A percentile compares a stretch with the other conserved stretches of the same genome.
phyloP scores from a whole-genome alignment of 2,329 filamentous ascomycete genomes.

The Fusarium sp. region DNA sequence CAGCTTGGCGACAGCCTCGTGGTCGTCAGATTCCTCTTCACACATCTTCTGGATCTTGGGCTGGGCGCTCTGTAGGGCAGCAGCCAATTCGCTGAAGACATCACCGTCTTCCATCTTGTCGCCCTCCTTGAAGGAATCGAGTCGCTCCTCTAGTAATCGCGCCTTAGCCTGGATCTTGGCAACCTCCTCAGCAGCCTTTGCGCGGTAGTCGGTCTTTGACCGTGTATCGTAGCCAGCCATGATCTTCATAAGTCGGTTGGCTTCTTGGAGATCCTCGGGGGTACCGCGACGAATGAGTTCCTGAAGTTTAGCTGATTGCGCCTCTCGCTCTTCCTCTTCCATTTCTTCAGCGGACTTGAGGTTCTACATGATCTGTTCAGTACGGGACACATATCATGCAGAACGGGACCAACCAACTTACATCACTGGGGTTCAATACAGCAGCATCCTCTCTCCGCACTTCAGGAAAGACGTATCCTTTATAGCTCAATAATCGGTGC shows the following conservation, averaged over 20 bases:
- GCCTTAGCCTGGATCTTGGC: slow-evolving; percentile 96
- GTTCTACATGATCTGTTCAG: slow-evolving; percentile 64
- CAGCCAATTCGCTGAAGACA: slow-evolving; percentile 83
- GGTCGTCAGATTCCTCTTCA: slow-evolving; percentile 96
- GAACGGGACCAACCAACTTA: slow-evolving; percentile 58
- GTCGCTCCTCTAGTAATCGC: slow-evolving; percentile 86
- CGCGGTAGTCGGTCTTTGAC: slow-evolving; percentile 96
- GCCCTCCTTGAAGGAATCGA: slow-evolving; percentile 82
- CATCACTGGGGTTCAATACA: slow-evolving; percentile 94
- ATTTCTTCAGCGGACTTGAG: slow-evolving; percentile 97
- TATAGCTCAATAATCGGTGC: slow-evolving; percentile 94
- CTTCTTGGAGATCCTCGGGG: slow-evolving; percentile 93
- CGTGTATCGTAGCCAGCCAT: slow-evolving; percentile 98
- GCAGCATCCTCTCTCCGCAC: slow-evolving; percentile 93
- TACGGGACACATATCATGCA: slow-evolving; percentile 51
- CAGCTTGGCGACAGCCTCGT: slow-evolving; percentile 92
- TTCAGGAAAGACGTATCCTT: slow-evolving; percentile 95
- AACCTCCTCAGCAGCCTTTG: slow-evolving; percentile 96
- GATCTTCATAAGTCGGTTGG: slow-evolving; percentile 97
- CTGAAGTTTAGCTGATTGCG: slow-evolving; percentile 97
- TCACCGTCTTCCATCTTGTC: slow-evolving; percentile 77
- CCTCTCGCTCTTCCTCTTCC: slow-evolving; percentile 94
- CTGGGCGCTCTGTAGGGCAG: slow-evolving; percentile 88
- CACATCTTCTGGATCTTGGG: slow-evolving; percentile 99
- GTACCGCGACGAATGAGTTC: slow-evolving; percentile 92